These are phyloP conservation scores for Pseudomonodictys pantanalensis DNA, from an alignment of 495 filamentous ascomycete genomes.

Conservation along the genomic window DNA sequence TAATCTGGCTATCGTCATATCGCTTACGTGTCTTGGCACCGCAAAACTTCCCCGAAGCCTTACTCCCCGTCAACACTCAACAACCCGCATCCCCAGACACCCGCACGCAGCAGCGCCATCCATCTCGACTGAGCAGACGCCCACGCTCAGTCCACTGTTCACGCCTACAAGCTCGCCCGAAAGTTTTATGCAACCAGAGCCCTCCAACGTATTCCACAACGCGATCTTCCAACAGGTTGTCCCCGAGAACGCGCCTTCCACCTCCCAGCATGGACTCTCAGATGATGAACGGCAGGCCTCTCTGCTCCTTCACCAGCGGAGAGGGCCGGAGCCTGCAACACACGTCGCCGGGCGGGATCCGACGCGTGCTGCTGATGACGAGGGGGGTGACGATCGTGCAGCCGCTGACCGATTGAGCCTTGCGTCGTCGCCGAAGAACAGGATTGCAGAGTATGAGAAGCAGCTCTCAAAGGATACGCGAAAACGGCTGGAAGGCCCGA, in stretches of 20 bases:
- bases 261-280: constrained; percentile 74
- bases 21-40: neutral
- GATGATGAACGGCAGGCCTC: constrained; percentile 43
- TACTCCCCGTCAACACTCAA: neutral
- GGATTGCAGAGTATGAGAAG: constrained; percentile 72
- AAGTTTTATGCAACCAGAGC: constrained; percentile 89
- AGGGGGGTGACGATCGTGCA: constrained; percentile 28
- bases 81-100: neutral
- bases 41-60: neutral
- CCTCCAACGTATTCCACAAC: constrained; percentile 59
- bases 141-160: constrained; percentile 63
- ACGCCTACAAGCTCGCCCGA: constrained; percentile 39
- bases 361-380: neutral
- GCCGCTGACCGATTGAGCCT: constrained; percentile 38
- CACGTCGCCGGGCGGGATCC: neutral
- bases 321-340: constrained; percentile 14
- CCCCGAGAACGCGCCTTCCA: constrained; percentile 42
- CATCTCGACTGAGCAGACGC: constrained; percentile 21
- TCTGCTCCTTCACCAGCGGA: constrained; percentile 18
- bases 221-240: constrained; percentile 45
- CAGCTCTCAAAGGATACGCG: constrained; percentile 48
- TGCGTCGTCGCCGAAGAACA: constrained; percentile 51
- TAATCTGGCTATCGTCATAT: neutral
- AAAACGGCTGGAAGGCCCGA: constrained; percentile 48
- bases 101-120: neutral